Conservation (phyloP, 2,329 filamentous ascomycete species). For the Fusarium foetens region DNA sequence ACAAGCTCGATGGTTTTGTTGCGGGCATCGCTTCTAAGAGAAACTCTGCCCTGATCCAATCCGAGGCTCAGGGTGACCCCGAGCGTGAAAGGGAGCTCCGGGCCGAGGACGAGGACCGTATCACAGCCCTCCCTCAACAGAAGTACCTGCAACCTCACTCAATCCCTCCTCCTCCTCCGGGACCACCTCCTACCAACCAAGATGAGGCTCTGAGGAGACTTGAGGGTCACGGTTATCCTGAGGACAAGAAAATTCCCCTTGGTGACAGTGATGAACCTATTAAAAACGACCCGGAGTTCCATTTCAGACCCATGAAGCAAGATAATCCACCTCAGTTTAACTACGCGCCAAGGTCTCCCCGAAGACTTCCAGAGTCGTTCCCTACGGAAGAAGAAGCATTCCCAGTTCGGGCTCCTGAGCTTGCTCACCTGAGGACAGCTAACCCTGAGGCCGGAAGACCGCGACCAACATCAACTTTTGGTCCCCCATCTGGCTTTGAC, state of each 20-base stretch:
- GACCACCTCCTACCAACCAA: slow-evolving; percentile 46
- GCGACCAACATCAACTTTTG: slow-evolving; percentile 66
- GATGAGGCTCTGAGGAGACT: slow-evolving; percentile 62
- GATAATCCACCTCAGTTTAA: slow-evolving; percentile 68
- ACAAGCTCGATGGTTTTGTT: slow-evolving; percentile 88
- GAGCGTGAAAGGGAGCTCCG: slow-evolving; percentile 84
- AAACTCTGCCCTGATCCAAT: slow-evolving; percentile 83
- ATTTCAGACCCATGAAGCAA: slow-evolving; percentile 65
- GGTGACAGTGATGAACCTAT: slow-evolving; percentile 34
- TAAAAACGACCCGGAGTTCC: slow-evolving; percentile 58
- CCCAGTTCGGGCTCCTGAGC: slow-evolving; percentile 60
- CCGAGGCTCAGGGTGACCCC: slow-evolving; percentile 81
- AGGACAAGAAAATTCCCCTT: slow-evolving; percentile 52
- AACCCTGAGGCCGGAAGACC: slow-evolving; percentile 48
- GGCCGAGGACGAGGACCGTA: slow-evolving; percentile 83
- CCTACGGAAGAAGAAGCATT: slow-evolving; percentile 38
- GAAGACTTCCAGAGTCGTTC: slow-evolving; percentile 42
- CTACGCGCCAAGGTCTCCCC: slow-evolving; percentile 61
- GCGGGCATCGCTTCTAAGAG: slow-evolving; percentile 87
- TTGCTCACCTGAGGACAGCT: slow-evolving; percentile 65
- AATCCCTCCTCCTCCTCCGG: slow-evolving; percentile 45
- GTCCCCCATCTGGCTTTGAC: slow-evolving; percentile 72
- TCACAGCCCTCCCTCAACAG: slow-evolving; percentile 80
- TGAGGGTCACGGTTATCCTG: slow-evolving; percentile 60
- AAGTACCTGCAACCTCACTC: slow-evolving; percentile 69